Evolutionary conservation across 2,329 filamentous ascomycete species (phyloP), one percentile per base, ranked within the genome.

Genomic region (Fusarium albidum): DNA sequence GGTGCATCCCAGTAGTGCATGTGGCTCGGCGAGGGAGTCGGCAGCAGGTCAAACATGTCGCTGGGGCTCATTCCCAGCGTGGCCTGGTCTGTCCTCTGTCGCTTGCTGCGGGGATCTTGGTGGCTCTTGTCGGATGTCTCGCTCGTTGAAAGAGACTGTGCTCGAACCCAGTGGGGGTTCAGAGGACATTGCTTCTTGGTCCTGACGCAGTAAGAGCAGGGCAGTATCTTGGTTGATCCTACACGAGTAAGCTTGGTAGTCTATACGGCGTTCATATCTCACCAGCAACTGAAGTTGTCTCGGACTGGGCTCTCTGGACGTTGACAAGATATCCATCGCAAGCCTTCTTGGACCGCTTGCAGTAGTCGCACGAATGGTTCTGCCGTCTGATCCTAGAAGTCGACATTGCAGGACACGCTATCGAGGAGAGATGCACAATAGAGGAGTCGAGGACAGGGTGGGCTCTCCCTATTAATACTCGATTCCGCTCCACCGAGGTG

Each of bases 141-240:
- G 5, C 28, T 25, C 21, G 45, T 37, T 11, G 40, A 14, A 6
- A 38, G 33, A 10, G 47, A 42, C 12, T 32, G 40, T 29, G 49
- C 29, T 11, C 38, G 26, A 2, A 50, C 63, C 69, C 69, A 70
- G 9, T 64, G 49, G 18, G 62, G 55, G 6, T 69, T 61, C 32
- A 69, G 49, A 2, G 68, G 66, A 12, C 69, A 71, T 9, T 52
- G 55, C 37, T 71, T 71, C 7, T 65, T 61, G 13, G 69, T 71
- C 47, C 63, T 69, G 6, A 53, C 46, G 26, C 69, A 71, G 12
- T 71, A 71, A 0, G 68, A 67, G 40, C 69, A 71, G 38, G 68
- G 57, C 7, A 21, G 21, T 21, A 21, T 21, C 21, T 21, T 21
- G 21, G 21, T 21, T 21, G 21, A 21, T 21, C 7, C 21, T 21